These are phyloP conservation scores for Pachyrhizus erosus DNA, from an alignment of 306 rosid species.

Conservation along the genomic window DNA sequence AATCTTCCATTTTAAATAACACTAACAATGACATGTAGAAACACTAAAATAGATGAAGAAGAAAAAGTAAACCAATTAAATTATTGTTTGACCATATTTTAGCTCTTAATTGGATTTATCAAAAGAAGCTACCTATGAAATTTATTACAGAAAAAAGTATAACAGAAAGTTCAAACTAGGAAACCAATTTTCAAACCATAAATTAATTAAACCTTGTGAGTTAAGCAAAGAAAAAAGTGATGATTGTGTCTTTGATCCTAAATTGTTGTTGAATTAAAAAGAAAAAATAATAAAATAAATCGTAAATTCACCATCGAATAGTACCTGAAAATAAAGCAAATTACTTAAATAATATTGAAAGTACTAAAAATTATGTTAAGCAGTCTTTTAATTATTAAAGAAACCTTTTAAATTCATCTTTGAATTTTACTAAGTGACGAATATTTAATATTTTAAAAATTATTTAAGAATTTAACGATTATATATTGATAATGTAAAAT, in stretches of 20 bases:
- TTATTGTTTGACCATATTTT: constrained; percentile 36
- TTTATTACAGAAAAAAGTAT: not conserved
- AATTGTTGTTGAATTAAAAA: constrained; percentile 34
- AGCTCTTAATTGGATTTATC: not conserved
- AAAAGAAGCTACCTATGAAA: not conserved
- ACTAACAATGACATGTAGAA: constrained; percentile 31
- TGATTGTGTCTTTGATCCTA: constrained; percentile 9
- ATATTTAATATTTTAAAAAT: not conserved
- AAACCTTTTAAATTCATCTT: not conserved
- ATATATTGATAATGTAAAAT: too few species aligned
- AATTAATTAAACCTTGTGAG: not conserved
- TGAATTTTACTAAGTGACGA: not conserved
- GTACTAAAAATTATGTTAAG: not conserved
- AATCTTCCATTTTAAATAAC: constrained; percentile 46
- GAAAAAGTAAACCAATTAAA: constrained; percentile 25
- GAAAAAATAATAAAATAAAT: not conserved
- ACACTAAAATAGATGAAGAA: not conserved
- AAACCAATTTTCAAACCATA: constrained; percentile 30
- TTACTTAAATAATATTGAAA: too few species aligned
- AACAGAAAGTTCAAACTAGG: not conserved
- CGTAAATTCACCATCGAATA: not conserved
- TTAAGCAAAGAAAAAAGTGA: constrained; percentile 23
- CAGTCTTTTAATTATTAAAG: too few species aligned
- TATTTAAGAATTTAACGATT: too few species aligned
- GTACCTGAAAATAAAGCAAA: too few species aligned